Percentiles rank a stretch among this genome's conserved stretches.
Conservation (phyloP, 768 basidiomycete genomes). For the Tricholoma matsutake region DNA sequence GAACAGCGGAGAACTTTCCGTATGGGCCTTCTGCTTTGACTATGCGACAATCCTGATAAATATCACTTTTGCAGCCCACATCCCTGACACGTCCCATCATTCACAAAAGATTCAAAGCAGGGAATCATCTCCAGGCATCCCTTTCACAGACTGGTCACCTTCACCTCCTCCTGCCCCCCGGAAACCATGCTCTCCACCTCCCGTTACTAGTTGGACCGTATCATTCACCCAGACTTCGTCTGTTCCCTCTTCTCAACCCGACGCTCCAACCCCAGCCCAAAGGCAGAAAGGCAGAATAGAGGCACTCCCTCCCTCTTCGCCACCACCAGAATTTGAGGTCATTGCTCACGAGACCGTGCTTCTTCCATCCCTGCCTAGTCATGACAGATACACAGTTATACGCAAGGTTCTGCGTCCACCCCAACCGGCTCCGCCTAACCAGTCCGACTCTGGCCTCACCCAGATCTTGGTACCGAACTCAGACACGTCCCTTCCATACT, state of each 20-base stretch:
- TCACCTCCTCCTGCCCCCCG: not conserved
- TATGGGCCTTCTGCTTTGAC: not conserved
- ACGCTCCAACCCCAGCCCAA: conserved; percentile 35
- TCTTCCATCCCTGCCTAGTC: conserved; percentile 4
- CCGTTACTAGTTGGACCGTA: not conserved
- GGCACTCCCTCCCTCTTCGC: conserved; percentile 6
- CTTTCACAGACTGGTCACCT: not conserved
- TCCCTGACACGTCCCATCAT: not conserved
- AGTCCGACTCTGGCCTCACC: not conserved
- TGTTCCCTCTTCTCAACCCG: conserved; percentile 18
- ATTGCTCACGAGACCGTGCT: conserved; percentile 13
- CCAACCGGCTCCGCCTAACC: conserved; percentile 27
- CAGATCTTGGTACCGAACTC: conserved; percentile 56
- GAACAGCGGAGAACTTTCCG: not conserved
- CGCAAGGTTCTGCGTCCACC: conserved; percentile 49
- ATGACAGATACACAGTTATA: conserved; percentile 24
- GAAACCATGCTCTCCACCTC: not conserved
- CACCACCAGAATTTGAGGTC: conserved; percentile 3
- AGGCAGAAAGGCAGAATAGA: conserved; percentile 10
- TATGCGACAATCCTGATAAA: not conserved
- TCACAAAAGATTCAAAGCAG: not conserved
- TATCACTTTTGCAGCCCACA: not conserved
- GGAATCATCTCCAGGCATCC: not conserved
- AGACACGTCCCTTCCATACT: conserved; percentile 43
- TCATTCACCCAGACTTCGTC: not conserved